These are phyloP conservation scores for Hemerocallis citrina DNA, from an alignment of 106 monocot species.

Conservation along the genomic window DNA sequence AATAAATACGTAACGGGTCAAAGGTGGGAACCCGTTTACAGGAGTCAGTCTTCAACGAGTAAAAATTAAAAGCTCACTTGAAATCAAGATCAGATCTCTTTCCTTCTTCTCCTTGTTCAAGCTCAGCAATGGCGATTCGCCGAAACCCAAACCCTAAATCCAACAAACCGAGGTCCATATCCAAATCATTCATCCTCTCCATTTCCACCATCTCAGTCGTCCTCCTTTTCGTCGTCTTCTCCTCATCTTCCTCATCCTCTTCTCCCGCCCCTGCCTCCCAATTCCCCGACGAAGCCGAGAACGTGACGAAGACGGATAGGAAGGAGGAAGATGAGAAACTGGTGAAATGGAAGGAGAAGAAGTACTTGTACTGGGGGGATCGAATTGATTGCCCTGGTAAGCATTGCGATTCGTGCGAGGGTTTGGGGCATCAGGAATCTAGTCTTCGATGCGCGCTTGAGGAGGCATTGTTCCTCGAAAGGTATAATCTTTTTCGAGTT, in stretches of 20 bases:
- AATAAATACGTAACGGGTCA: too few relatives aligned
- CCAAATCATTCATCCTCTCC: slow-evolving; percentile 21
- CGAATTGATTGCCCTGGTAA: slow-evolving; percentile 91
- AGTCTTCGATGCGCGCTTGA: slow-evolving; percentile 95
- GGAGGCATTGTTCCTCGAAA: slow-evolving; percentile 74
- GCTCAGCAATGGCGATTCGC: slow-evolving; percentile 39
- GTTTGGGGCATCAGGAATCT: slow-evolving; percentile 94
- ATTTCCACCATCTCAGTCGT: slow-evolving; percentile 10
- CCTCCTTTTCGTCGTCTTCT: slow-evolving; percentile 25
- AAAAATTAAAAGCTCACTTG: too few relatives aligned
- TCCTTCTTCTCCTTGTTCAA: background rate
- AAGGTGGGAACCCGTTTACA: too few relatives aligned
- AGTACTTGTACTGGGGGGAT: slow-evolving; percentile 85
- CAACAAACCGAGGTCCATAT: slow-evolving; percentile 21
- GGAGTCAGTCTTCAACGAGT: too few relatives aligned
- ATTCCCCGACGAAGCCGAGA: background rate
- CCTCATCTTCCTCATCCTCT: slow-evolving; percentile 9
- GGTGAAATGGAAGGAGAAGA: slow-evolving; percentile 22
- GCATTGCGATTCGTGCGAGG: slow-evolving; percentile 89
- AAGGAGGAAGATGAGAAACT: background rate
- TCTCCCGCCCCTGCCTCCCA: slow-evolving; percentile 2
- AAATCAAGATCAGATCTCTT: too few relatives aligned
- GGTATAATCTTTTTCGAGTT: too few relatives aligned
- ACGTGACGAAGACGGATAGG: too few relatives aligned
- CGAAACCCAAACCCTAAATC: slow-evolving; percentile 18